These are phyloP conservation scores for Colletotrichum lindemuthianum DNA, from an alignment of 2,329 filamentous ascomycete species.

Conservation along the genomic window DNA sequence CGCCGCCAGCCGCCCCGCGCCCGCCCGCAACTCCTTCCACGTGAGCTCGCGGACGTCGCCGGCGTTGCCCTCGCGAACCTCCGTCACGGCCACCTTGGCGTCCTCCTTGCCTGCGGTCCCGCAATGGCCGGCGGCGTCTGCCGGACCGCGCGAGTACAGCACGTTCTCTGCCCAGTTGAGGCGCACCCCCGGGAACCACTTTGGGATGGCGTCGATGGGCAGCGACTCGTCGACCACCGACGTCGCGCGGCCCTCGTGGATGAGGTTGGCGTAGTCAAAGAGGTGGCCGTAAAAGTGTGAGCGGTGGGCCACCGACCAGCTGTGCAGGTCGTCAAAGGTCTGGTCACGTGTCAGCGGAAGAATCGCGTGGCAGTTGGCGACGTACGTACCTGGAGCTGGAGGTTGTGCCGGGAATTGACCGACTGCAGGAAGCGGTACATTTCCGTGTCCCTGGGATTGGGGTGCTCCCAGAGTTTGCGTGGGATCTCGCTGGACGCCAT, in stretches of 20 bases:
- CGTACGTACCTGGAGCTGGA: slow-evolving; percentile 64
- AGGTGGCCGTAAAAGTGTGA: slow-evolving; percentile 72
- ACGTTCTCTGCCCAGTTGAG: slow-evolving; percentile 86
- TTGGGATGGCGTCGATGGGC: slow-evolving; percentile 76
- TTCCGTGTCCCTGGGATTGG: slow-evolving; percentile 66
- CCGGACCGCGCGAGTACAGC: slow-evolving; percentile 66
- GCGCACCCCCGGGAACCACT: slow-evolving; percentile 79
- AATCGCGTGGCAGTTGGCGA: slow-evolving; percentile 41
- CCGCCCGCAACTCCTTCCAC: slow-evolving; percentile 72
- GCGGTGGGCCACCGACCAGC: slow-evolving; percentile 72
- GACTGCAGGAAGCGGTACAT: slow-evolving; percentile 76
- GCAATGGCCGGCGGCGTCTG: slow-evolving; percentile 54
- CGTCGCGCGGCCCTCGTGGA: slow-evolving; percentile 69
- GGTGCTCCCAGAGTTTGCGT: slow-evolving; percentile 76
- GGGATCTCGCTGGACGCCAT: slow-evolving; percentile 54
- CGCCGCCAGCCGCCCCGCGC: slow-evolving; percentile 68
- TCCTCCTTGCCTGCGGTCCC: slow-evolving; percentile 75
- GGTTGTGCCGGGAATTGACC: slow-evolving; percentile 66
- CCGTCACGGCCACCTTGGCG: slow-evolving; percentile 74
- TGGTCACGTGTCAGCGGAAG: slow-evolving; percentile 43
- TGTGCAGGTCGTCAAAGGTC: slow-evolving; percentile 76
- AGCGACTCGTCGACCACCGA: slow-evolving; percentile 74
- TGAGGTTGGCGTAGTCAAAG: slow-evolving; percentile 68
- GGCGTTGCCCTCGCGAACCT: slow-evolving; percentile 73
- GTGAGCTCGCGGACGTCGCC: slow-evolving; percentile 66